These are phyloP conservation scores for Picea sitchensis DNA, from an alignment of 75 land plant genomes.

Conservation along the genomic window DNA sequence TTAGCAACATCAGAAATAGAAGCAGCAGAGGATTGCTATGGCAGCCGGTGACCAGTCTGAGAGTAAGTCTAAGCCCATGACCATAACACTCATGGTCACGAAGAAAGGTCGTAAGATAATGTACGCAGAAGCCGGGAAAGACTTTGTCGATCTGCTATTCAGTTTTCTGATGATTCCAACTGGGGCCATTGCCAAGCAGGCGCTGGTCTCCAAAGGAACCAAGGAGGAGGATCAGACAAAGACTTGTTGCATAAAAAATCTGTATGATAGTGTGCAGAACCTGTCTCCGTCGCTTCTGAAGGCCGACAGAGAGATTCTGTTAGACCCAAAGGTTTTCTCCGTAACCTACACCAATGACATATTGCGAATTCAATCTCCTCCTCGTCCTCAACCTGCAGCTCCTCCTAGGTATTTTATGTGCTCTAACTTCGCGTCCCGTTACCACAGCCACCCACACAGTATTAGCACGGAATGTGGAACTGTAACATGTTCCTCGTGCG, in stretches of 20 bases:
- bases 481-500: neutral
- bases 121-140: constrained; percentile 8
- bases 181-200: neutral
- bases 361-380: neutral
- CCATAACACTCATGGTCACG: neutral
- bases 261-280: neutral
- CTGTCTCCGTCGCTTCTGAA: neutral
- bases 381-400: neutral
- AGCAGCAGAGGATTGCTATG: too few species aligned
- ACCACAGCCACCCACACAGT: neutral
- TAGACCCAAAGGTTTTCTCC: neutral
- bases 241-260: neutral
- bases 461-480: neutral
- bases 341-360: neutral
- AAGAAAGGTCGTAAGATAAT: neutral
- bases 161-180: constrained; percentile 1
- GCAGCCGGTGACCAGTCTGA: too few species aligned
- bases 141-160: neutral
- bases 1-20: too few species aligned
- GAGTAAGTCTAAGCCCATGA: neutral
- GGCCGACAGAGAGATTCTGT: neutral
- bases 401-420: neutral
- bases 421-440: neutral
- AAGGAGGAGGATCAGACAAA: neutral
- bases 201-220: neutral